Evolutionary conservation across 2,329 filamentous ascomycete genomes (phyloP).

Genomic region (Aspergillus floridensis): DNA sequence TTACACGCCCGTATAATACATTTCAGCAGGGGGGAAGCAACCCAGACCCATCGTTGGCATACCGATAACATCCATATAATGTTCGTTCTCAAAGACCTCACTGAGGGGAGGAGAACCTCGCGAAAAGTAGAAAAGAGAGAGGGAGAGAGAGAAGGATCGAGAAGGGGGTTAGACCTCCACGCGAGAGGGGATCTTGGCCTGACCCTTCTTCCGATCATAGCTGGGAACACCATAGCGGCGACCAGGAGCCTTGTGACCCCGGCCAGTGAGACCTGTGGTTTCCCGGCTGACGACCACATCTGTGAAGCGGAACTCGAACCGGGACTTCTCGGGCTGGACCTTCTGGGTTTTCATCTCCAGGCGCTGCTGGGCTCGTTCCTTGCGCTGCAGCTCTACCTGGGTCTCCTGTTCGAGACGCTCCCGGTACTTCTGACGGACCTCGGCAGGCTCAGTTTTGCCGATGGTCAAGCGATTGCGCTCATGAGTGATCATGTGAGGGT

Average conservation of each 20-base stretch:
- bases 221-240: constrained; percentile 62
- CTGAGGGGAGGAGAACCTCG: background rate
- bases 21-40: background rate
- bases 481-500: constrained; percentile 56
- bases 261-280: constrained; percentile 54
- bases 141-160: background rate
- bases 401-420: constrained; percentile 44
- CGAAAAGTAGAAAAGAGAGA: too few relatives aligned
- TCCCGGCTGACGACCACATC: constrained; percentile 55
- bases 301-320: constrained; percentile 61
- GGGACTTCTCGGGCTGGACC: constrained; percentile 46
- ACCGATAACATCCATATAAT: constrained; percentile 3
- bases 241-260: constrained; percentile 54
- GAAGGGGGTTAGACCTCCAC: constrained; percentile 47
- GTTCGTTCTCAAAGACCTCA: background rate
- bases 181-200: constrained; percentile 61
- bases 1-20: constrained; percentile 1
- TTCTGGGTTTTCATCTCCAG: constrained; percentile 46
- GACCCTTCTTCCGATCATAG: constrained; percentile 61
- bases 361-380: constrained; percentile 38
- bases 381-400: constrained; percentile 40
- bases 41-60: background rate
- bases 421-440: constrained; percentile 40
- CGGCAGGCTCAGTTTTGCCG: constrained; percentile 33
- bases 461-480: constrained; percentile 45